Evolutionary conservation across 1,284 basidiomycete genomes (phyloP), one percentile per base, ranked within the genome.

Genomic region (Rhizoctonia solani): DNA sequence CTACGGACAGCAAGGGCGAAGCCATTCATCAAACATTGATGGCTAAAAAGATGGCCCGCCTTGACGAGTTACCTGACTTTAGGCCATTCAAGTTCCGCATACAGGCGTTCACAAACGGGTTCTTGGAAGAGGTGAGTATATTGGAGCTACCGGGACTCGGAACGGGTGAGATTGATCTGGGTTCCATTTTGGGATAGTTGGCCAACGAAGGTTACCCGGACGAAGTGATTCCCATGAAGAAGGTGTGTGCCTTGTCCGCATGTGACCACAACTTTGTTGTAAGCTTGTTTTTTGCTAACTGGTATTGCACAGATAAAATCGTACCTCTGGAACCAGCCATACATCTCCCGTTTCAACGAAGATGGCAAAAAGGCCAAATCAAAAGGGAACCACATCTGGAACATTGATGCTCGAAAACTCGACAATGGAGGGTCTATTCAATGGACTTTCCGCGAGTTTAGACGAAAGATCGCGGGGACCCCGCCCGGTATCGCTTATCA

Each of bases 301-400:
- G 5, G 16, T 4, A 8, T 52, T 19, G 3, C 6, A 70, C 77
- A 95, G 90, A 89, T 98, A 78, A 93, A 96, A 73, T 92, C 94
- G 75, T 99, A 97, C 80, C 85, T 99, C 53, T 99, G 97, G 97
- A 79, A 90, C 82, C 88, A 91, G 72, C 89, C 90, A 25, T 90
- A 91, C 75, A 99, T 99, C 75, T 90, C 95, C 50, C 90, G 97
- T 29, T 99, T 96, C 83, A 99, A 99, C 77, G 95, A 98, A 74
- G 97, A 99, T 77, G 97, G 95, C 37, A 98, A 98, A 79, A 99
- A 99, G 80, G 93, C 95, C 34, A 99, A 99, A 80, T 96, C 94
- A 61, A 98, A 98, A 81, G 97, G 97, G 59, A 99, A 99, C 78
- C 96, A 99, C 75, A 97, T 99, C 72, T 99, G 97, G 97, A 96